Percentiles rank a stretch among this genome's conserved stretches.
Conservation (phyloP, 352 stramenopile genomes). For the Pythium biforme region DNA sequence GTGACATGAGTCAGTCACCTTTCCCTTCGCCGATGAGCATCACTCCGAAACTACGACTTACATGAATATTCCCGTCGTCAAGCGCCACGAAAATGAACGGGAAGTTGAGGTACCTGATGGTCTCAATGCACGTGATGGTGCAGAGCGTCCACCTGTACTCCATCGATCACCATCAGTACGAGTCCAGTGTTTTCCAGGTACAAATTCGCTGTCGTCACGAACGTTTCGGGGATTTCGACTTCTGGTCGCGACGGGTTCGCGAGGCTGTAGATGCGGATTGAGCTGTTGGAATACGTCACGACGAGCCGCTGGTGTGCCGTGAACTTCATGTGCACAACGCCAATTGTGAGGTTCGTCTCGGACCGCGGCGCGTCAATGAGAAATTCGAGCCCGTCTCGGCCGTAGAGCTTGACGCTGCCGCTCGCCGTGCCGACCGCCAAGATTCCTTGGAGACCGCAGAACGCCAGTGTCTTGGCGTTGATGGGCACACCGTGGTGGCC, state of each 20-base stretch:
- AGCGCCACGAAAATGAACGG: constrained; percentile 75
- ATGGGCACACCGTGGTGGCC: constrained; percentile 72
- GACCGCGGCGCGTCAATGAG: constrained; percentile 44
- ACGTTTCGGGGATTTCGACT: constrained; percentile 30
- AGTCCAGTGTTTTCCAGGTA: not conserved
- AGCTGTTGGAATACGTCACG: constrained; percentile 64
- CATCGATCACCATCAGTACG: not conserved
- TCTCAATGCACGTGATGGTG: constrained; percentile 65
- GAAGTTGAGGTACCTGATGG: constrained; percentile 49
- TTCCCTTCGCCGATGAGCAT: too few relatives aligned
- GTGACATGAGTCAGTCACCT: not conserved
- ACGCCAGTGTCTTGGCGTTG: constrained; percentile 57
- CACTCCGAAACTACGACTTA: constrained; percentile 12
- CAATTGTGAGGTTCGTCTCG: constrained; percentile 34
- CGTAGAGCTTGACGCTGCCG: constrained; percentile 68
- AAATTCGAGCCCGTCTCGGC: constrained; percentile 56
- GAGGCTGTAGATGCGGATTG: constrained; percentile 59
- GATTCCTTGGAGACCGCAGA: constrained; percentile 59
- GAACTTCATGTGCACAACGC: constrained; percentile 61
- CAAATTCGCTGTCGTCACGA: not conserved
- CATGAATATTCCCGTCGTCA: constrained; percentile 61
- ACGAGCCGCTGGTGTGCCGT: constrained; percentile 63
- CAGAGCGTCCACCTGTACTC: constrained; percentile 59
- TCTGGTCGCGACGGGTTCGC: constrained; percentile 19
- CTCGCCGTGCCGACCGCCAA: constrained; percentile 66